These are phyloP conservation scores for Ophiostoma perfectum DNA, from an alignment of 2,329 filamentous ascomycete genomes.

Conservation along the genomic window DNA sequence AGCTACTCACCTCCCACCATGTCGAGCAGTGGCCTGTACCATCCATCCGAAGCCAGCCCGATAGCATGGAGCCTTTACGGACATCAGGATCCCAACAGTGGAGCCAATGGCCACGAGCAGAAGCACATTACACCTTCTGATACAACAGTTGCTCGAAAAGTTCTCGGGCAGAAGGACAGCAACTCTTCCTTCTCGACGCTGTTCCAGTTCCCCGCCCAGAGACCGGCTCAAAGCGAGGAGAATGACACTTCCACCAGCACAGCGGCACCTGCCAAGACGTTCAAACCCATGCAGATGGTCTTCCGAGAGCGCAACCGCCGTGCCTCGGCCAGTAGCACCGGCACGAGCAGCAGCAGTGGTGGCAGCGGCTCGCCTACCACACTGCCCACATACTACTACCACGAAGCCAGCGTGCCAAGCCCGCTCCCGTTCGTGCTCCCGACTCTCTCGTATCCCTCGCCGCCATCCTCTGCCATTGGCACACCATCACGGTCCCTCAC, in stretches of 20 bases:
- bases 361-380: neutral
- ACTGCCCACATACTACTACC: neutral
- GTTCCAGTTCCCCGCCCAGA: neutral
- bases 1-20: neutral
- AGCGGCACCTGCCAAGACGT: slow-evolving; percentile 8
- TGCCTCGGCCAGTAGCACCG: slow-evolving; percentile 19
- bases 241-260: neutral
- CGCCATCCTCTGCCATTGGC: neutral
- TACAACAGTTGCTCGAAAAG: neutral
- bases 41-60: neutral
- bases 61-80: neutral
- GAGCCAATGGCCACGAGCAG: neutral
- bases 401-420: neutral
- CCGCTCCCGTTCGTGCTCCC: neutral
- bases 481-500: neutral
- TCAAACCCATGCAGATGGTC: slow-evolving; percentile 26
- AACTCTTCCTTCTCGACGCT: neutral
- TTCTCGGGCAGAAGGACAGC: neutral
- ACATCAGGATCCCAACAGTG: neutral
- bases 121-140: neutral
- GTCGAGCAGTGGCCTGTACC: neutral
- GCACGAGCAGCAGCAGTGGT: slow-evolving; percentile 18
- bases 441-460: neutral
- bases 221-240: neutral
- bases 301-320: slow-evolving; percentile 20